These are phyloP conservation scores for Hibiscus mutabilis DNA, from an alignment of 345 rosid species.

Conservation along the genomic window DNA sequence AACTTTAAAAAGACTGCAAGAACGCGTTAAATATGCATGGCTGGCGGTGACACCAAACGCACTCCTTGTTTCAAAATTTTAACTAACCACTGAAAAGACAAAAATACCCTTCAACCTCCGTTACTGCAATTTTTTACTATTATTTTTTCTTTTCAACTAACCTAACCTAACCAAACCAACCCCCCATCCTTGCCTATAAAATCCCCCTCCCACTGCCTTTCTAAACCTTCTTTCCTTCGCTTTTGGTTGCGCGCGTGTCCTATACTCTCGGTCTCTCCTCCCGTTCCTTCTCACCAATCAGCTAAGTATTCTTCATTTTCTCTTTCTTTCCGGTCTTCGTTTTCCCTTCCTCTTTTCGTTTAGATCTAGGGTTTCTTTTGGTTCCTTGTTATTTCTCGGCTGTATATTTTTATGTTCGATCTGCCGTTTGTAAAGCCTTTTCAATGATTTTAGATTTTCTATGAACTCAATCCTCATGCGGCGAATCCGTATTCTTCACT, in stretches of 20 bases:
- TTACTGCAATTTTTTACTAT: neutral
- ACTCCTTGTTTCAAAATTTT: neutral
- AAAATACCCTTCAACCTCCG: neutral
- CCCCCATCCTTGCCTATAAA: constrained; percentile 24
- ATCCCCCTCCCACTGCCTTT: accelerated
- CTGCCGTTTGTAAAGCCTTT: constrained; percentile 3
- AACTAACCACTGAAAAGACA: neutral
- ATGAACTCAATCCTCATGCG: constrained; percentile 63
- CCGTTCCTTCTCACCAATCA: neutral
- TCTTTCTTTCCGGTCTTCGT: neutral
- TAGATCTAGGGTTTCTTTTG: constrained; percentile 23
- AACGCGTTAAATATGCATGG: neutral
- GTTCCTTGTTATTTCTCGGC: neutral
- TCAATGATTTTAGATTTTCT: constrained; percentile 48
- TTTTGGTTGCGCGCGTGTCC: neutral
- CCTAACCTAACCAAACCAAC: neutral
- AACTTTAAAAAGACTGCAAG: neutral
- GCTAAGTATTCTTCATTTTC: constrained; percentile 18
- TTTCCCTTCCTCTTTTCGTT: constrained; percentile 3
- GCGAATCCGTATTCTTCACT: constrained; percentile 72
- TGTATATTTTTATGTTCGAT: constrained; percentile 1
- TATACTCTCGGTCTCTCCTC: neutral
- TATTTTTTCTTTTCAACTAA: neutral
- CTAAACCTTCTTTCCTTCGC: constrained; percentile 21
- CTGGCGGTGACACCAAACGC: constrained; percentile 31